These are phyloP conservation scores for Arachnomyces sp. DNA, from an alignment of 2,329 filamentous ascomycete species.

Conservation along the genomic window DNA sequence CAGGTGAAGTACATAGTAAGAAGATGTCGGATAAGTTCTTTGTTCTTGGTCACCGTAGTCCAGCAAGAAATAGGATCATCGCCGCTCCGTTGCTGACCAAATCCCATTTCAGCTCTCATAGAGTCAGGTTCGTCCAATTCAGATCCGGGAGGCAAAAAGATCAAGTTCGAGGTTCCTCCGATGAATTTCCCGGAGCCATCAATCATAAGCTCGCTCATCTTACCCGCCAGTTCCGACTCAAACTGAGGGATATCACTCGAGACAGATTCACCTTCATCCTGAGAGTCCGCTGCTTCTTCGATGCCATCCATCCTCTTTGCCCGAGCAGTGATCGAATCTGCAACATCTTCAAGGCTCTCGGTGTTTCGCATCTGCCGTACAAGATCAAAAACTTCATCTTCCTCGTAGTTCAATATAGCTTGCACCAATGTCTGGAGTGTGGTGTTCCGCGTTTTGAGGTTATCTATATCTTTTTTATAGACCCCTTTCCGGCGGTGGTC, in stretches of 20 bases:
- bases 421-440: slow-evolving; percentile 90
- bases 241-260: slow-evolving; percentile 39
- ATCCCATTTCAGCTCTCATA: slow-evolving; percentile 37
- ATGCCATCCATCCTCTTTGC: slow-evolving; percentile 42
- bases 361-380: slow-evolving; percentile 84
- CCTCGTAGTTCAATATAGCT: slow-evolving; percentile 81
- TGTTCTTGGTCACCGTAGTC: slow-evolving; percentile 77
- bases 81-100: slow-evolving; percentile 43
- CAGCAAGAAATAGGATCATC: slow-evolving; percentile 73
- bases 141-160: slow-evolving; percentile 60
- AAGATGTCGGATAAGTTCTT: slow-evolving; percentile 72
- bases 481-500: slow-evolving; percentile 95
- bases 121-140: slow-evolving; percentile 32
- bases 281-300: slow-evolving; percentile 24
- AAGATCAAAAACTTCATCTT: slow-evolving; percentile 74
- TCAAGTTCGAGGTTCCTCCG: slow-evolving; percentile 86
- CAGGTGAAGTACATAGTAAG: slow-evolving; percentile 98
- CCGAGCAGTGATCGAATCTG: slow-evolving; percentile 49
- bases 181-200: slow-evolving; percentile 87
- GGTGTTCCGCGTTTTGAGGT: slow-evolving; percentile 74
- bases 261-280: slow-evolving; percentile 32
- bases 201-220: slow-evolving; percentile 84
- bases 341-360: slow-evolving; percentile 62
- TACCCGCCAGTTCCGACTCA: slow-evolving; percentile 78
- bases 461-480: slow-evolving; percentile 88